Evolutionary conservation across 1,139 yeast species (phyloP), one percentile per base, ranked within the genome.

Genomic region (Yamadazyma trypodendri): DNA sequence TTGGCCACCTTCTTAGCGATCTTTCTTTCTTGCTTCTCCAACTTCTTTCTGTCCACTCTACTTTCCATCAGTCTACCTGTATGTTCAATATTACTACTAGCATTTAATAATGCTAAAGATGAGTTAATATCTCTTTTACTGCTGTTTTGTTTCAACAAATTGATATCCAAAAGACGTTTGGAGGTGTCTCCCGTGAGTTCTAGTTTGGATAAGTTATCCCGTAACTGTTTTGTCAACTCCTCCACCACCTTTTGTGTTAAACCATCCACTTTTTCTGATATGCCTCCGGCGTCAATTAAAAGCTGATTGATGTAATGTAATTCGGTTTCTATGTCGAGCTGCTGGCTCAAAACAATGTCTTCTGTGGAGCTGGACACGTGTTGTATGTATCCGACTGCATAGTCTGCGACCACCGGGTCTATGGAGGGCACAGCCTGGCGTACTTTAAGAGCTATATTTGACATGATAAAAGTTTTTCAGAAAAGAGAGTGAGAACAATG

Each of bases 1-100:
- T 92, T 90, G 33, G 96, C 97, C 49, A 90, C 90, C 64, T 92
- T 92, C 56, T 92, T 89, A 27, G 97, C 97, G 60, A 92, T 90
- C 71, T 92, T 92, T 56, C 90, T 79, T 68, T 92, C 98, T 43
- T 96, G 98, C 65, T 92, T 92, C 58, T 90, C 97, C 58, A 92
- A 78, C 63, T 92, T 92, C 80, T 89, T 90, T 72, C 84, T 85
- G 61, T 92, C 98, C 35, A 92, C 99, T 56, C 95, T 79, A 40
- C 94, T 82, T 60, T 92, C 97, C 68, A 89, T 84, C 52, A 84
- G 82, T 63, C 96, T 77, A 36, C 97, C 96, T 1, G 95, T 75
- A 49, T 90, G 94, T 45, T 90, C 97, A 49, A 92, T 83, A 56
- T 89, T 96, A 44, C 79, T 77, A 20, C 84, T 76, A 18, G 89